Base-by-base conservation (phyloP, 345 rosid species). In the Eucalyptus curtisii region DNA sequence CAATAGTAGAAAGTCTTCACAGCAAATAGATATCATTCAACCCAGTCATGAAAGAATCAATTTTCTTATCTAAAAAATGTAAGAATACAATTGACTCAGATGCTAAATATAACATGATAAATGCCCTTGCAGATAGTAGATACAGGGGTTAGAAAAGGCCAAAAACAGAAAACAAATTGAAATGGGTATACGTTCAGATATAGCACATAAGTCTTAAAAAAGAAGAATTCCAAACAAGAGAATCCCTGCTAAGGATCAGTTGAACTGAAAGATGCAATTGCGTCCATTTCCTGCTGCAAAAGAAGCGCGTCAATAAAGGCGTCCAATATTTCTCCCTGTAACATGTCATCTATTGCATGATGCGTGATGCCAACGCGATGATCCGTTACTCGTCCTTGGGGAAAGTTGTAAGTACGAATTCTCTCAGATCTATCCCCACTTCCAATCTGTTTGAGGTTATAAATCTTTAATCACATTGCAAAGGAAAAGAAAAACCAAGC, bases 221-320 rank as follows among this genome's bases (percentile, higher is more conserved):
- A 53, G 64, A 86, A 24, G 7, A 85, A 30, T 52, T n/a, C 33
- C 40, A 20, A 86, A 86, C 20, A 49, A 31, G 33, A 42, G n/a
- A 64, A 57, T n/a, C n/a, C 42, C 45, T 25, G 15, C 20, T 76
- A 14, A 80, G 31, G 22, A 55, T 94, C 89, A 94, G 76, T 90
- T 20, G 94, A 93, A 92, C 96, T 93, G 92, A 98, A 98, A 10
- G 97, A 93, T 86, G 96, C 96, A 86, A 98, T 92, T 76, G 98
- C 99, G 88, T 98, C 99, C 98, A 97, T 96, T 92, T 98, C 99
- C 93, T 97, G 97, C 90, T 90, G 98, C 86, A 97, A 91, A 92
- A 96, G 97, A 88, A 95, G 98, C 15, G 99, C 97, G 11, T 98
- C 98, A 20, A 98, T 90, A 92, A 98, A 98, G 59, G 92, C 86